Conservation (phyloP, 768 basidiomycete genomes). For the Pleurotus tuber-regium region DNA sequence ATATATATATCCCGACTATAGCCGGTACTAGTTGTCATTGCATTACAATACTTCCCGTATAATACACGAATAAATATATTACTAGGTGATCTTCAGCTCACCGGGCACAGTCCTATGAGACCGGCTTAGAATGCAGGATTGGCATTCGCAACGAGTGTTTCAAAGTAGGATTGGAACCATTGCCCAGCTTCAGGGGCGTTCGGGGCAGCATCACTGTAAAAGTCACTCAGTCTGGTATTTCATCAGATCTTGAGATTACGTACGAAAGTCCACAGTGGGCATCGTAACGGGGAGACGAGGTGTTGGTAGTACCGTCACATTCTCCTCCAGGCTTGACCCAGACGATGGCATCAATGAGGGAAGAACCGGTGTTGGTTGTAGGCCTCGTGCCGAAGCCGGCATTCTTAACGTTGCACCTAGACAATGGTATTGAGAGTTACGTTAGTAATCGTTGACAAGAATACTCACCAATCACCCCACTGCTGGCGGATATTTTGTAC, state of each 20-base stretch:
- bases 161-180: conserved; percentile 71
- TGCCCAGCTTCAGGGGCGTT: conserved; percentile 63
- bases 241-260: conserved; percentile 20
- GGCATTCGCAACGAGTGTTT: conserved; percentile 50
- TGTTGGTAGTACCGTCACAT: conserved; percentile 61
- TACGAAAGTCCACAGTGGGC: conserved; percentile 46
- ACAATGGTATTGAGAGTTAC: neutral
- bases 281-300: conserved; percentile 51
- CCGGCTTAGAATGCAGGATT: conserved; percentile 46
- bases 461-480: conserved; percentile 58
- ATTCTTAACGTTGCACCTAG: conserved; percentile 57
- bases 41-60: too few relatives aligned
- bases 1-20: too few relatives aligned
- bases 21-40: too few relatives aligned
- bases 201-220: conserved; percentile 46
- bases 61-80: conserved; percentile 4
- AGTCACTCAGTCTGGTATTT: conserved; percentile 3
- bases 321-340: conserved; percentile 73
- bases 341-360: conserved; percentile 57
- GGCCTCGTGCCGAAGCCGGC: conserved; percentile 63
- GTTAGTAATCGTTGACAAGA: neutral
- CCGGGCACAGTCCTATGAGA: neutral
- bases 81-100: neutral
- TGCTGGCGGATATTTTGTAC: conserved; percentile 55
- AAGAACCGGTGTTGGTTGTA: conserved; percentile 51